Evolutionary conservation across 805 yeast species (phyloP), one percentile per base, ranked within the genome.

Genomic region (Suhomyces kilbournensis): DNA sequence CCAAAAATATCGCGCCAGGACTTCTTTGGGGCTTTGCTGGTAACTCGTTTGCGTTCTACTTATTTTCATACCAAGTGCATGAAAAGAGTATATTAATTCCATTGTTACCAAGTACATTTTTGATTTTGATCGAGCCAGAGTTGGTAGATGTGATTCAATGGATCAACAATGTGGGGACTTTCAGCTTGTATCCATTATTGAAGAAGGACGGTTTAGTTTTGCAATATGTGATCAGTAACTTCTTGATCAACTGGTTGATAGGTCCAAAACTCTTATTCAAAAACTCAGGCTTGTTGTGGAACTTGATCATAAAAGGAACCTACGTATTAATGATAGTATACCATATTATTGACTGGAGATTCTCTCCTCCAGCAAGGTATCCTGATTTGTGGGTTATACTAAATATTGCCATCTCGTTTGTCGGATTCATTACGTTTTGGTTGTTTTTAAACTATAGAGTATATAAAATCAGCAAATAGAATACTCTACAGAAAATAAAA

Each of bases 61-160:
- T 94, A 49, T 94, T 94, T 66, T 86, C 96, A 30, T 94, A 90
- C 75, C 98, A 93, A 67, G 98, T 94, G 4, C 99, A 94, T 66
- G 98, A 94, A 70, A 94, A 94, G 70, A 82, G 94, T 0, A 92
- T 94, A 14, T 71, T 94, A 53, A 80, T 94, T 2, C 98, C 99
- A 0, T 76, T 94, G 57, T 65, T 94, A 60, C 98, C 98, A 4
- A 81, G 90, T 9, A 83, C 94, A 0, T 71, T 94, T 51, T 69
- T 92, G 73, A 81, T 57, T 44, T 75, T 82, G 45, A 72, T 78
- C 30, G 82, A 82, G 53, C 74, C 83, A 44, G 76, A 82, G 55
- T 81, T 83, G 17, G 76, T 84, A n/a, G 83, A 93, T 3, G 80
- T 90, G 72, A 82, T 89, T 1, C 83, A 85, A 49, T 94, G 98